Conservation (phyloP, 2,329 filamentous ascomycete species). For the Aspergillus candidus region DNA sequence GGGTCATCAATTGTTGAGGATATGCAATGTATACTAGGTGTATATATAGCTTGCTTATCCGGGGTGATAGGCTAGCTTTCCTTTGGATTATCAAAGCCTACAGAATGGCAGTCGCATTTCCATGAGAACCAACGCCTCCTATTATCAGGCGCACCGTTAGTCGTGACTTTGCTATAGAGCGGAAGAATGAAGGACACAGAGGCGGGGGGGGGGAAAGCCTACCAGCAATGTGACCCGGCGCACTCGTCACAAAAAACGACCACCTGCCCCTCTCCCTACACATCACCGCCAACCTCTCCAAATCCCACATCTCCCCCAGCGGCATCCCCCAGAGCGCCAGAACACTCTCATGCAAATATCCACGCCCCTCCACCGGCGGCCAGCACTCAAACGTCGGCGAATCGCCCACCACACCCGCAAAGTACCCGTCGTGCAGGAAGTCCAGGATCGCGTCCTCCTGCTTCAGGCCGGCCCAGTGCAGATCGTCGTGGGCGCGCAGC, state of each 20-base stretch:
- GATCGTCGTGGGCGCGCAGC: conserved; percentile 31
- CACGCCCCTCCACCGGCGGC: conserved; percentile 41
- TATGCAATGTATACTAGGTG: too few species aligned
- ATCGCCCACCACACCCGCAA: conserved; percentile 61
- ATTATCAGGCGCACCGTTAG: too few species aligned
- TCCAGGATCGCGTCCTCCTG: conserved; percentile 52
- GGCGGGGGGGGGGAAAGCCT: conserved; percentile 11
- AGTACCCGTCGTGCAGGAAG: conserved; percentile 66
- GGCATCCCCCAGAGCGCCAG: conserved; percentile 42
- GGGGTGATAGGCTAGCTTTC: too few species aligned
- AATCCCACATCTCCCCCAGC: conserved; percentile 42
- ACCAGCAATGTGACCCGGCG: conserved; percentile 38
- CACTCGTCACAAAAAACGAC: conserved; percentile 40
- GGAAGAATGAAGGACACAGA: not conserved
- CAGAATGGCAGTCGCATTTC: conserved; percentile 30
- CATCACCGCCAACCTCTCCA: conserved; percentile 31
- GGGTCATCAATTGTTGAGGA: too few species aligned
- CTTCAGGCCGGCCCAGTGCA: conserved; percentile 46
- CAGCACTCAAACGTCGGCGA: conserved; percentile 58
- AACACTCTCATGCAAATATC: conserved; percentile 36
- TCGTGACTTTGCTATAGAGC: too few species aligned
- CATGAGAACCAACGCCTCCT: conserved; percentile 30
- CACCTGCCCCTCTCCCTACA: conserved; percentile 34
- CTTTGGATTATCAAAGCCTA: conserved; percentile 9
- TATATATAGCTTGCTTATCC: too few species aligned